A percentile compares a stretch with the other conserved stretches of the same genome.
These are phyloP conservation scores for Cinnamomum micranthum DNA, from an alignment of 164 flowering plant species.

Conservation along the genomic window DNA sequence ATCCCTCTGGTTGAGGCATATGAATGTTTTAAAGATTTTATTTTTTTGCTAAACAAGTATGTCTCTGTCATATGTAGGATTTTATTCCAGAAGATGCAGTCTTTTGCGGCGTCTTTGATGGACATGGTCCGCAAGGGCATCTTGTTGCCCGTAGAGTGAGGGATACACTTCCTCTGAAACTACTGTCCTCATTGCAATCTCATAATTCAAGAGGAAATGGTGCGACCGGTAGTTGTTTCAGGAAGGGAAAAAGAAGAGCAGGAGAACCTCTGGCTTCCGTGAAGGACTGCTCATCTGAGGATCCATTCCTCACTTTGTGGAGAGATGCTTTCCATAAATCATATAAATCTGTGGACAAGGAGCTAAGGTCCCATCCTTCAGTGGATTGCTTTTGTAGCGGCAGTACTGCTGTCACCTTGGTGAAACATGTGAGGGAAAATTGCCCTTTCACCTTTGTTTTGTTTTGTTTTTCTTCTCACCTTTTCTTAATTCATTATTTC, in stretches of 20 bases:
- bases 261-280: slow-evolving; percentile 25
- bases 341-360: slow-evolving; percentile 86
- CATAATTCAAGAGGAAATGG: slow-evolving; percentile 38
- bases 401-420: slow-evolving; percentile 81
- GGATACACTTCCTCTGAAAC: slow-evolving; percentile 67
- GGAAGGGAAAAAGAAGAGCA: slow-evolving; percentile 24
- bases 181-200: slow-evolving; percentile 46
- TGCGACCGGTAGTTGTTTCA: slow-evolving; percentile 35
- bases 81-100: slow-evolving; percentile 66
- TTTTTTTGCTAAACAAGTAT: slow-evolving; percentile 1
- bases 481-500: background rate
- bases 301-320: slow-evolving; percentile 44
- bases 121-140: slow-evolving; percentile 94
- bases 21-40: background rate
- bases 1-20: background rate
- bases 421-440: slow-evolving; percentile 59
- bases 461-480: background rate
- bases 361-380: slow-evolving; percentile 68
- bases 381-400: slow-evolving; percentile 95
- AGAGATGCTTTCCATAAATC: slow-evolving; percentile 75
- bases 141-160: slow-evolving; percentile 87
- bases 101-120: slow-evolving; percentile 92
- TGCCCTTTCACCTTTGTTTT: background rate
- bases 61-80: slow-evolving; percentile 41
- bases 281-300: slow-evolving; percentile 42